phyloP scores from a whole-genome alignment of 179 eudicot species.

The Corrigiola litoralis region DNA sequence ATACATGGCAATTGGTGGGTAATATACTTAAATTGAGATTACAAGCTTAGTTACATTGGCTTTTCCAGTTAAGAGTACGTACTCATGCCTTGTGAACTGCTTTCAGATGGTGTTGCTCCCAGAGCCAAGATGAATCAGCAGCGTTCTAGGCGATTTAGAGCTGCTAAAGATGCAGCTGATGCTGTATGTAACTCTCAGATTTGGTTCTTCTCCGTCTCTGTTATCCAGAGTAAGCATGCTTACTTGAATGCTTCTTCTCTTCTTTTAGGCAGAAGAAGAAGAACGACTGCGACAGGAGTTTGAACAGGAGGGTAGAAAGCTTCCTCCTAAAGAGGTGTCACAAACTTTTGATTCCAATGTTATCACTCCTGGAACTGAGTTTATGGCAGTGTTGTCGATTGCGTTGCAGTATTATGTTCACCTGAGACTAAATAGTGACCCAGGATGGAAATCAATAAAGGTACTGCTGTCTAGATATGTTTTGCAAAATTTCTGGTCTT shows the following conservation, averaged over 20 bases:
- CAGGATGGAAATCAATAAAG: conserved; percentile 94
- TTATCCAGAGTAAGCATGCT: background rate
- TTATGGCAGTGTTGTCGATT: conserved; percentile 77
- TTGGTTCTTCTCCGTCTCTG: background rate
- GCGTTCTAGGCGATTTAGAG: conserved; percentile 89
- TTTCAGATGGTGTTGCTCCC: conserved; percentile 94
- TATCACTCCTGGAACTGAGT: conserved; percentile 92
- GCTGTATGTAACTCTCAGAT: conserved; percentile 44
- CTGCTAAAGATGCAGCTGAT: conserved; percentile 96
- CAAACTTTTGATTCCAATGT: conserved; percentile 84
- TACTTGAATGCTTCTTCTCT: background rate
- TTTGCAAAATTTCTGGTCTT: background rate
- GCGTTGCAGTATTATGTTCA: conserved; percentile 90
- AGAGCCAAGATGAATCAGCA: conserved; percentile 99
- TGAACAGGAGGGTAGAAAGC: conserved; percentile 82
- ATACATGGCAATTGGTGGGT: conserved; percentile 95
- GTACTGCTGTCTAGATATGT: conserved; percentile 25
- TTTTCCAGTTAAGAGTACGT: background rate
- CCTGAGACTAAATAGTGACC: conserved; percentile 74
- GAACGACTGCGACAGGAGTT: conserved; percentile 75
- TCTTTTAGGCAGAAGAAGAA: conserved; percentile 78
- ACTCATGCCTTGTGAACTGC: background rate
- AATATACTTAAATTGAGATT: background rate
- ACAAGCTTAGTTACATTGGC: background rate
- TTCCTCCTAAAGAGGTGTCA: conserved; percentile 68